phyloP scores from a whole-genome alignment of 2,329 filamentous ascomycete genomes.

The Ascomycota sp. region DNA sequence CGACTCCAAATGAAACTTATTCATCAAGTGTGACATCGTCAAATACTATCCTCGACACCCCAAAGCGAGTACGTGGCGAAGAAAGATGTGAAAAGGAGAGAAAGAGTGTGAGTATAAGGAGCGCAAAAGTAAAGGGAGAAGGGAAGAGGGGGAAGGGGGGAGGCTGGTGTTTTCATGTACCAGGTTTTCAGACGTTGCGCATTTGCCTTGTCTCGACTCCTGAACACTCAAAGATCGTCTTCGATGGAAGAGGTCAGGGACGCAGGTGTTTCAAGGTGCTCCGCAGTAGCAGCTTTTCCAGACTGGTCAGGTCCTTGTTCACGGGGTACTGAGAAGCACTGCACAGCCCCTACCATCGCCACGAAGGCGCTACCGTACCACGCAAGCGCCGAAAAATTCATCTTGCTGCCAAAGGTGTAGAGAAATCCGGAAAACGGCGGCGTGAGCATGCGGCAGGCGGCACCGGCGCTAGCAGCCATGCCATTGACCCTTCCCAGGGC shows the following conservation, averaged over 20 bases:
- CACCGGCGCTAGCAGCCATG: slow-evolving; percentile 42
- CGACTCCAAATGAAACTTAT: too few species aligned
- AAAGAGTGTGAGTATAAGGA: too few species aligned
- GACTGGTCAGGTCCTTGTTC: slow-evolving; percentile 7
- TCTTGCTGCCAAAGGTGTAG: slow-evolving; percentile 36
- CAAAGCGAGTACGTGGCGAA: too few species aligned
- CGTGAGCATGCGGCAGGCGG: slow-evolving; percentile 45
- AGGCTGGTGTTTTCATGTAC: too few species aligned
- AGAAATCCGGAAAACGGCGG: slow-evolving; percentile 43
- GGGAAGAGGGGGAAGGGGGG: too few species aligned
- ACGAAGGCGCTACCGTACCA: slow-evolving; percentile 42
- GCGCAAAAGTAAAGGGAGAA: too few species aligned
- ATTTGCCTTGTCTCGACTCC: too few species aligned
- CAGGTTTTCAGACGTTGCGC: too few species aligned
- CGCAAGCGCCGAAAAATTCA: slow-evolving; percentile 38
- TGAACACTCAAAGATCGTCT: too few species aligned
- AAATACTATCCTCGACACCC: too few species aligned
- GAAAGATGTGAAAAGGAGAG: too few species aligned
- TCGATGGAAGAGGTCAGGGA: slow-evolving; percentile 7
- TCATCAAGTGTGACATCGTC: too few species aligned
- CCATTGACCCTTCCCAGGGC: slow-evolving; percentile 46
- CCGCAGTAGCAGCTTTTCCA: slow-evolving; percentile 10
- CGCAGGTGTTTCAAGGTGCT: slow-evolving; percentile 2
- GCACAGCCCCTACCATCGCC: slow-evolving; percentile 34
- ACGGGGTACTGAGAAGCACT: slow-evolving; percentile 35